phyloP scores from a whole-genome alignment of 495 filamentous ascomycete species.

The Neurospora cerealis region DNA sequence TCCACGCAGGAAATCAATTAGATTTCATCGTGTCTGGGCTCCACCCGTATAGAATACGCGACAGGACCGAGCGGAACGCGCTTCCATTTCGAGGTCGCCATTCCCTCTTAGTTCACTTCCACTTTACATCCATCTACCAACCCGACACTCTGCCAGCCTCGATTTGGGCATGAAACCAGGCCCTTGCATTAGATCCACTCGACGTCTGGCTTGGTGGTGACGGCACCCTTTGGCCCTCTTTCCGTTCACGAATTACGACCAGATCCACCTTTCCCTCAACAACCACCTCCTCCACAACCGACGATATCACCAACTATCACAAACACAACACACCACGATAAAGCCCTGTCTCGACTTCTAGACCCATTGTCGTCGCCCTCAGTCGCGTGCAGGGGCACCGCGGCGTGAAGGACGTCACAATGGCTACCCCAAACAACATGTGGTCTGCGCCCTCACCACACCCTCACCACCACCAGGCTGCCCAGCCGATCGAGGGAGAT shows the following conservation, averaged over 20 bases:
- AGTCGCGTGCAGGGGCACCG: slow-evolving; percentile 8
- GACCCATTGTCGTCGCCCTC: background rate
- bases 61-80: background rate
- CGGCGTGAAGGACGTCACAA: slow-evolving; percentile 10
- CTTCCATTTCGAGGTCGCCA: background rate
- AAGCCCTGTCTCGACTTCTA: background rate
- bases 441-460: slow-evolving; percentile 20
- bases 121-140: background rate
- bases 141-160: slow-evolving; percentile 11
- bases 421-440: slow-evolving; percentile 15
- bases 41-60: background rate
- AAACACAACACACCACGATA: background rate
- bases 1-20: background rate
- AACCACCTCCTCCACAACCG: background rate
- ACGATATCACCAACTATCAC: background rate
- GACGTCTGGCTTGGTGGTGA: slow-evolving; percentile 4
- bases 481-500: slow-evolving; percentile 37
- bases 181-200: slow-evolving; percentile 18
- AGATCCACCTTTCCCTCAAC: background rate
- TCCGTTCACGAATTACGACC: background rate
- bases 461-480: background rate
- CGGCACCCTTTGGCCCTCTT: slow-evolving; percentile 3
- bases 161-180: slow-evolving; percentile 22
- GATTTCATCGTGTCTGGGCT: background rate
- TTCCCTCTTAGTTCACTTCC: background rate